Base-by-base conservation (phyloP, 1,284 basidiomycete species). In the Cutaneotrichosporon dermatis region DNA sequence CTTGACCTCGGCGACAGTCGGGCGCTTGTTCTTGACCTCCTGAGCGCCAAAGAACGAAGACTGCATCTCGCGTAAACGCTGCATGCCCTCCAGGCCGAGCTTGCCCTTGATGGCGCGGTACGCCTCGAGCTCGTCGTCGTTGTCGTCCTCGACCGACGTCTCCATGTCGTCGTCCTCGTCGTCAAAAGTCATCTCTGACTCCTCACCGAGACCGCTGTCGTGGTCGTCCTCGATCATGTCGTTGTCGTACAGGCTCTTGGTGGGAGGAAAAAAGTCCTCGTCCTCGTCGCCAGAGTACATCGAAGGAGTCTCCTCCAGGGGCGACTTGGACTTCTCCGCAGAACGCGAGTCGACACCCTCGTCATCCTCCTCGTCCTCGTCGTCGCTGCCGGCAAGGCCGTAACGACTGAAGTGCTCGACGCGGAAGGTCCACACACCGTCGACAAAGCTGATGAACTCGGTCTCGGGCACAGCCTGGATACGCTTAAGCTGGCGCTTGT, bases 21-120 rank as follows among this genome's bases (percentile, higher is more conserved):
- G 3, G 10, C 51, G 50, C 41, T 45, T 56, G 9, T 16, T 4
- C 48, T 44, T 58, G 49, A 48, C 33, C 37, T 63, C 62, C 48
- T 59, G 81, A 37, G 86, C 82, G 70, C 71, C 70, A 61, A 95
- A 96, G 58, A 94, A 80, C 33, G 89, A 88, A 0, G 88, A 85
- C 72, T 95, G 92, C 92, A 95, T 95, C 58, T 92, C 89, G 68
- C 90, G 88, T 80, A 94, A 84, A 75, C 87, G 88, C 73, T 88
- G 87, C 46, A 87, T 82, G 10, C 73, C 73, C 71, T 93, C 89
- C 11, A 90, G 79, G 5, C 88, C 88, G 40, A 88, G 76, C 55
- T 67, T 68, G 35, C 35, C 33, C 57, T 73, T 66, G 50, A 71
- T 56, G 15, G 66, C 68, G 42, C 62, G 49, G 40, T 70, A 68